Base-by-base conservation (phyloP, 345 rosid genomes). In the Syzygium aqueum region DNA sequence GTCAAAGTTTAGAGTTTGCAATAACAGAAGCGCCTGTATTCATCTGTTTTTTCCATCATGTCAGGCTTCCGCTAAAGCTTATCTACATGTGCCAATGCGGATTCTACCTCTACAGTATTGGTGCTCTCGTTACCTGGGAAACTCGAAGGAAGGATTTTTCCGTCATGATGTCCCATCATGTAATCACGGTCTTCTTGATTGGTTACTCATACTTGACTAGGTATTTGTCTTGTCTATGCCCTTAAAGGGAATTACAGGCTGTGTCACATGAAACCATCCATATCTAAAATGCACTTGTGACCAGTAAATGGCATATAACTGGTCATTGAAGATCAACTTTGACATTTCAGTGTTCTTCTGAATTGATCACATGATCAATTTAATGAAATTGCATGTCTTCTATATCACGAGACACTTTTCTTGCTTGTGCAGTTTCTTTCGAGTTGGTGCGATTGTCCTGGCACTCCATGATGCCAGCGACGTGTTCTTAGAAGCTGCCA, bases 121-220 rank as follows among this genome's bases (percentile, higher is more conserved):
- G 94, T 88, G 99, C 99, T 5, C 95, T 98, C 83, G 93, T 95
- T 87, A 88, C 90, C 10, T 96, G 99, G 99, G 99, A 98, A 91
- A 98, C 98, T 50, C 94, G 98, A 92, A 92, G 99, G 89, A 98
- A 98, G 89, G 99, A 98, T 92, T 96, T 96, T 89, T 84, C 96
- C 85, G 99, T 98, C 56, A 98, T 96, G 99, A 98, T 98, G 98
- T 93, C 99, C 87, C 99, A 98, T 92, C 99, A 98, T 94, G 93
- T 97, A 53, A 93, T 96, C 88, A 95, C 99, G 2, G 96, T 95
- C 89, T 21, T 93, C 86, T 93, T 97, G 88, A 93, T 97, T 78
- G 92, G 95, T 27, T 95, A 90, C 93, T 97, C 99, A 11, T 97
- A 95, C 91, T 30, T 93, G 88, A 89, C 97, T 15, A 92, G 99